A percentile compares a stretch with the other conserved stretches of the same genome.
These are phyloP conservation scores for Cystofilobasidium bisporidii DNA, from an alignment of 768 basidiomycete genomes.

Conservation along the genomic window DNA sequence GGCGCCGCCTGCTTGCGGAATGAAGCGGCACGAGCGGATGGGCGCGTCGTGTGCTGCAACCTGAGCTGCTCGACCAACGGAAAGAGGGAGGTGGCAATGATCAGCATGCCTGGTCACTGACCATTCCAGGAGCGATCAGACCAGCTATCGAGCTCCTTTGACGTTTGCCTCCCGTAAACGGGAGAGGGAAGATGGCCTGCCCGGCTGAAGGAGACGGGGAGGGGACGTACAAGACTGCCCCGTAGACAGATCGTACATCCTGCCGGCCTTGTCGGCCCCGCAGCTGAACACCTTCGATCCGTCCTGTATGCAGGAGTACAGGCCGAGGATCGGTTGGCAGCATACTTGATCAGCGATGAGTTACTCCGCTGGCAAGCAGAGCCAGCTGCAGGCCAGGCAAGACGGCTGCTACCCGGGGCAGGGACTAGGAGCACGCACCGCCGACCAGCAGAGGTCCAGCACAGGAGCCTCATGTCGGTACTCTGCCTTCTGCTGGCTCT, in stretches of 20 bases:
- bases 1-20: conserved; percentile 5
- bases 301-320: conserved; percentile 47
- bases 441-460: conserved; percentile 80
- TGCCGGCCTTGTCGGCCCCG: conserved; percentile 85
- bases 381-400: too few species aligned
- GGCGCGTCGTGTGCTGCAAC: conserved; percentile 33
- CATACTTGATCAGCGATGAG: too few species aligned
- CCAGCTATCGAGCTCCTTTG: too few species aligned
- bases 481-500: conserved; percentile 80
- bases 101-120: too few species aligned
- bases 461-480: conserved; percentile 86
- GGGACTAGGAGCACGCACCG: conserved; percentile 48
- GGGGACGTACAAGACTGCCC: conserved; percentile 49
- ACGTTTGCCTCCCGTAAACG: too few species aligned
- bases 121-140: too few species aligned
- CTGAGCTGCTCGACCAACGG: conserved; percentile 14
- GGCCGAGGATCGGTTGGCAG: not conserved
- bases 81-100: too few species aligned
- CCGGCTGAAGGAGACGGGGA: too few species aligned
- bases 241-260: conserved; percentile 80
- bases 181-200: not conserved
- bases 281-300: conserved; percentile 84
- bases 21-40: conserved; percentile 23
- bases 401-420: too few species aligned
- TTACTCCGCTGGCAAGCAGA: too few species aligned